A percentile compares a stretch with the other conserved stretches of the same genome.
phyloP scores from a whole-genome alignment of 768 basidiomycete species.

The Termitomyces sp. region DNA sequence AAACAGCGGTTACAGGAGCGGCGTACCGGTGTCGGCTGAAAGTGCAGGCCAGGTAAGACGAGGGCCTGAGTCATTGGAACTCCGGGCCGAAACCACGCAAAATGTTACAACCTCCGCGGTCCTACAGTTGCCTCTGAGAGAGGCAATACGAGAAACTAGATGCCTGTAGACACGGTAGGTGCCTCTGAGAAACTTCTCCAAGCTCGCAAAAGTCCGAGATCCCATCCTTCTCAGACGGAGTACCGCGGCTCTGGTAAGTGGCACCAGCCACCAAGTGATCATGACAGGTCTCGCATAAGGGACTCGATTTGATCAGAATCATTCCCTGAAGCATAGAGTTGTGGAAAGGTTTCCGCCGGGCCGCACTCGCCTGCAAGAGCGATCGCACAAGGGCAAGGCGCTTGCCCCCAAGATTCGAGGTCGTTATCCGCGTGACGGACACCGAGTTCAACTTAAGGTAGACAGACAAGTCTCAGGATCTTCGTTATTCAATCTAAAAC shows the following conservation, averaged over 20 bases:
- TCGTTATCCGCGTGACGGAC: background rate
- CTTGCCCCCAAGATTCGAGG: background rate
- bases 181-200: slow-evolving; percentile 10
- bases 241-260: slow-evolving; percentile 7
- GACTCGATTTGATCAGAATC: slow-evolving; percentile 13
- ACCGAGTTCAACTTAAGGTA: background rate
- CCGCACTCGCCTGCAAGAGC: background rate
- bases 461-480: background rate
- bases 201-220: slow-evolving; percentile 14
- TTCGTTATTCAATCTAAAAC: background rate
- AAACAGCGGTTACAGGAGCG: slow-evolving; percentile 6
- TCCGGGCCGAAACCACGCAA: slow-evolving; percentile 5
- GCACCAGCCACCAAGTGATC: background rate
- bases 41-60: background rate
- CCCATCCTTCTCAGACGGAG: background rate
- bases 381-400: slow-evolving; percentile 2
- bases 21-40: slow-evolving; percentile 5
- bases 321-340: background rate
- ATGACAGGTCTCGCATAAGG: slow-evolving; percentile 7
- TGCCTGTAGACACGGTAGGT: background rate
- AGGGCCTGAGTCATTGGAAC: slow-evolving; percentile 1
- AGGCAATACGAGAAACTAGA: background rate
- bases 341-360: slow-evolving; percentile 3
- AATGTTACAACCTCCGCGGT: slow-evolving; percentile 10
- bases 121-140: background rate